phyloP scores from a whole-genome alignment of 148 eudicot species.

The Cornus florida region DNA sequence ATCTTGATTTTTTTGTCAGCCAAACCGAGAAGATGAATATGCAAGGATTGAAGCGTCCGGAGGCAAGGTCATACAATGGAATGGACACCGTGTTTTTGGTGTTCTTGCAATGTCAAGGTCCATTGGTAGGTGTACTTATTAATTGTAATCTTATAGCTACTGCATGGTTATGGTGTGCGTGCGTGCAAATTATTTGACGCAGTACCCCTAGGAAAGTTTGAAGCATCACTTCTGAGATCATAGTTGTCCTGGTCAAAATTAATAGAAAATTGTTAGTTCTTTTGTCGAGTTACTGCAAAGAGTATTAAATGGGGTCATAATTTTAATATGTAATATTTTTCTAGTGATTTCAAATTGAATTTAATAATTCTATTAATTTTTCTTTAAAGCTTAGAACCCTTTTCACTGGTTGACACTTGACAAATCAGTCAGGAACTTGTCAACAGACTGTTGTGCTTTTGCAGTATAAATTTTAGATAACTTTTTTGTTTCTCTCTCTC shows the following conservation, averaged over 20 bases:
- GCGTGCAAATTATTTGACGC: neutral
- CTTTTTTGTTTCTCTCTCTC: too few species aligned
- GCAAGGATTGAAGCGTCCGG: conserved; percentile 73
- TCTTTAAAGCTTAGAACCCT: neutral
- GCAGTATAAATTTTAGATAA: neutral
- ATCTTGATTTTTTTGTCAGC: conserved; percentile 28
- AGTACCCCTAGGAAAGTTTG: neutral
- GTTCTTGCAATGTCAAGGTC: conserved; percentile 82
- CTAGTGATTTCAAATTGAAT: neutral
- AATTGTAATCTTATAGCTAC: neutral
- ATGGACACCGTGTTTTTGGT: conserved; percentile 69
- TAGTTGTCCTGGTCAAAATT: neutral
- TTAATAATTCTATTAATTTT: neutral
- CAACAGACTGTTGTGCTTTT: neutral
- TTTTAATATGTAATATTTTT: neutral
- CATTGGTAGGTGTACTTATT: conserved; percentile 44
- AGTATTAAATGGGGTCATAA: neutral
- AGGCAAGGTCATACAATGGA: conserved; percentile 72
- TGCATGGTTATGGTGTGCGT: neutral
- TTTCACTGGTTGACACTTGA: neutral
- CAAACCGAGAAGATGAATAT: conserved; percentile 65
- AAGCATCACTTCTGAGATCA: neutral
- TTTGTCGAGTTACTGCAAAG: neutral
- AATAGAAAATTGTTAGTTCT: neutral
- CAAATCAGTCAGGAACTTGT: neutral